Evolutionary conservation across 2,329 filamentous ascomycete species (phyloP), one percentile per base, ranked within the genome.

Genomic region (Stemphylium beticola): DNA sequence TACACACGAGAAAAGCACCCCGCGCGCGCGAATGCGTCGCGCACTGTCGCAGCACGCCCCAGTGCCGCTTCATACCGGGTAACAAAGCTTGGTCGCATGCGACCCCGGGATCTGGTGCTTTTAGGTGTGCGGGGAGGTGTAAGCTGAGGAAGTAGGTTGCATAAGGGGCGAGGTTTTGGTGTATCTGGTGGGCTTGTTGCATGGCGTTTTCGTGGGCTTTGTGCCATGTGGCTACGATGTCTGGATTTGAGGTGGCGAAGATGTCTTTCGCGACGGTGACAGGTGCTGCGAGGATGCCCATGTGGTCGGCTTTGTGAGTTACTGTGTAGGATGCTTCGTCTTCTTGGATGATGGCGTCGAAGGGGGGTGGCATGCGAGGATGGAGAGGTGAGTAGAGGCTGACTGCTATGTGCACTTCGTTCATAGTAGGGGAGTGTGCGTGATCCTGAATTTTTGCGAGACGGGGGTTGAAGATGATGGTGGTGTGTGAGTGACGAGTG

Each of bases 11-110:
- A 11, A 47, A 44, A 5, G 4, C 5, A 10, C 18, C 9, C n/a
- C 15, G 22, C n/a, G 40, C 18, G 1, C 17, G 22, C 9, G 38
- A 17, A 33, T 57, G 53, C 2, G 20, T 44, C 37, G 20, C 45
- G n/a, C 53, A 57, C 14, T 15, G 49, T n/a, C 42, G 32, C 29
- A 56, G 8, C 24, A 53, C 32, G 6, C 53, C 49, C 29, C 45
- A 56, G 29, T 60, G 49, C 8, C 42, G 32, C 6, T 8, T 32
- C 53, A 53, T 57, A 4, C 49, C 53, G 4, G 49, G 44, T 10
- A 55, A 32, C 6, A 56, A 33, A 7, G 36, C 44, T 39, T 59
- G 57, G 31, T 37, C 33, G 18, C 53, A 59, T 4, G 22, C 32
- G 0, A 49, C 52, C 18, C 34, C 41, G 15, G 12, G 22, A 10